phyloP scores from a whole-genome alignment of 805 yeast species.

The Ogataea paraovalis region DNA sequence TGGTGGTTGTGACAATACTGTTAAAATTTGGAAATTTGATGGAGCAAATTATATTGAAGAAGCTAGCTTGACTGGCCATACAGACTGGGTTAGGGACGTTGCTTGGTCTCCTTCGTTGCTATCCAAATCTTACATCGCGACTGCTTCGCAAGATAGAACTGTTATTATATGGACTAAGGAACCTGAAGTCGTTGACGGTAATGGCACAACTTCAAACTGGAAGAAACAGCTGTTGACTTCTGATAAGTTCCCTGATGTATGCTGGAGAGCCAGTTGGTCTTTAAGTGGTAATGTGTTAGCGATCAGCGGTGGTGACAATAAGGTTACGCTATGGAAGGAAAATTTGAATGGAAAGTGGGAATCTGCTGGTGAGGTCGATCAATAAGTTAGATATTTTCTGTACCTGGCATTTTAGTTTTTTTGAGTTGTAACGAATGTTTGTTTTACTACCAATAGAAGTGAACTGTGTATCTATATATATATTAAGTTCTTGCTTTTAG shows the following conservation, averaged over 20 bases:
- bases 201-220: slow-evolving; percentile 44
- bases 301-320: slow-evolving; percentile 93
- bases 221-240: slow-evolving; percentile 67
- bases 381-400: slow-evolving; percentile 34
- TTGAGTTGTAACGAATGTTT: neutral
- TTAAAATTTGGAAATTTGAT: slow-evolving; percentile 83
- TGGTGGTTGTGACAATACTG: slow-evolving; percentile 93
- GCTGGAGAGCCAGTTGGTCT: slow-evolving; percentile 99
- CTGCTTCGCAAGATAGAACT: slow-evolving; percentile 94
- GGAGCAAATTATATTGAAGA: slow-evolving; percentile 64
- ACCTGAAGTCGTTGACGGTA: slow-evolving; percentile 7
- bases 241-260: slow-evolving; percentile 91
- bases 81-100: slow-evolving; percentile 98
- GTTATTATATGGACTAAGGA: slow-evolving; percentile 93
- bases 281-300: slow-evolving; percentile 94
- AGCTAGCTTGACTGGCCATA: slow-evolving; percentile 79
- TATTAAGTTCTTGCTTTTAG: no score
- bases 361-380: slow-evolving; percentile 93
- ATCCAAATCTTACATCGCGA: slow-evolving; percentile 84
- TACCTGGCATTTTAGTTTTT: neutral
- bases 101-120: slow-evolving; percentile 95
- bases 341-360: slow-evolving; percentile 93
- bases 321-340: slow-evolving; percentile 95
- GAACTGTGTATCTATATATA: no score
- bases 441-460: neutral